Evolutionary conservation across 805 yeast genomes (phyloP).

Genomic region (Saturnispora bothae): DNA sequence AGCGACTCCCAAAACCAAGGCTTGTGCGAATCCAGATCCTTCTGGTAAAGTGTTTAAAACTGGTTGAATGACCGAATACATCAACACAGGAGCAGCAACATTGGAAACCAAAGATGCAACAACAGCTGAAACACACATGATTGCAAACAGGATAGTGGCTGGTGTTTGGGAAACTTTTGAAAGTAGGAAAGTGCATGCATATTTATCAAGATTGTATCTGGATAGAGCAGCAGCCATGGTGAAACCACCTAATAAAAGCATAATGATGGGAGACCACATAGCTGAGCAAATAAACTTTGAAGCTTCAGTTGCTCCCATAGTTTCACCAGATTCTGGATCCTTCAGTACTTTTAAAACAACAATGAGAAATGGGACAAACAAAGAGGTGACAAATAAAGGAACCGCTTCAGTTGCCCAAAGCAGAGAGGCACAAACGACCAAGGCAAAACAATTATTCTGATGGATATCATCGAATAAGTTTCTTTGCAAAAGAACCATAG

Average conservation of each 20-base stretch:
- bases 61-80: slow-evolving; percentile 87
- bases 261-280: slow-evolving; percentile 94
- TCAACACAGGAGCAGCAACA: slow-evolving; percentile 94
- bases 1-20: slow-evolving; percentile 84
- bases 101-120: slow-evolving; percentile 93
- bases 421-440: slow-evolving; percentile 69
- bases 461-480: slow-evolving; percentile 55
- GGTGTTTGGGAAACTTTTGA: slow-evolving; percentile 84
- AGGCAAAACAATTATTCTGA: slow-evolving; percentile 72
- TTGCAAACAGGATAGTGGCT: slow-evolving; percentile 57
- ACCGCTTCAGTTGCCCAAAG: slow-evolving; percentile 95
- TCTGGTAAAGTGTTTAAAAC: slow-evolving; percentile 74
- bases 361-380: slow-evolving; percentile 71
- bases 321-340: slow-evolving; percentile 37
- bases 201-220: slow-evolving; percentile 80
- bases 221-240: slow-evolving; percentile 91
- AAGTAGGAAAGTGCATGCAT: slow-evolving; percentile 71
- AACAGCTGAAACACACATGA: slow-evolving; percentile 79
- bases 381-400: slow-evolving; percentile 83
- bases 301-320: slow-evolving; percentile 58
- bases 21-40: slow-evolving; percentile 67
- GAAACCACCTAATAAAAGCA: slow-evolving; percentile 87
- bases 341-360: slow-evolving; percentile 64
- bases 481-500: slow-evolving; percentile 37
- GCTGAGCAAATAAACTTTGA: slow-evolving; percentile 68